Base-by-base conservation (phyloP, 1,284 basidiomycete genomes). In the Ceratobasidium sp. region DNA sequence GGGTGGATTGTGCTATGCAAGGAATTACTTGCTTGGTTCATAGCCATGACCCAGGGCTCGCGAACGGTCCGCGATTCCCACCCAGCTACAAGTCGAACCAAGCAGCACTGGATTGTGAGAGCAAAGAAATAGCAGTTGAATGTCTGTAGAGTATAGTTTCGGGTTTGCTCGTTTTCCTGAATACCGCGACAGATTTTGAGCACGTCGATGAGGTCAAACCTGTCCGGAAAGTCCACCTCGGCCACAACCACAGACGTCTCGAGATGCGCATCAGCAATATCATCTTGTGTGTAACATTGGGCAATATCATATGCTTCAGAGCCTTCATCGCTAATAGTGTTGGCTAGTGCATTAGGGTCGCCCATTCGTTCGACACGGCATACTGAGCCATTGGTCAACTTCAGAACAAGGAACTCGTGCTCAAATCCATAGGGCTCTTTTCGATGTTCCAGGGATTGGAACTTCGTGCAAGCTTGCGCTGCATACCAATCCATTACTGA, bases 51-150 rank as follows among this genome's bases (percentile, higher is more conserved):
- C n/a, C n/a, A n/a, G n/a, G n/a, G n/a, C n/a, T n/a, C n/a, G n/a
- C n/a, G n/a, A n/a, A n/a, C n/a, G n/a, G n/a, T n/a, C n/a, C n/a
- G n/a, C n/a, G n/a, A n/a, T n/a, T 27, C 35, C 60, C 60, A 64
- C 13, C 5, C 31, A 25, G 25, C 43, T 27, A 52, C 34, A 4
- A 35, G 47, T 1, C 34, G 3, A 6, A 35, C 42, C 27, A 64
- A 32, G 0, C 20, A 22, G 22, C 47, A 49, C 25, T 64, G 60
- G 6, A 64, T 64, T 7, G 49, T 49, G 2, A 64, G 47, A 1
- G 60, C 49, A 52, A 64, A 52, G 35, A 64, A 64, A 17, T 64
- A 64, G 35, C 60, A 64, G 49, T 64, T 64, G 49, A 40, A 64
- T 1, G 0, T 45, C 22, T 17, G 43, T 4, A 45, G 3, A n/a